A percentile compares a stretch with the other conserved stretches of the same genome.
phyloP scores from a whole-genome alignment of 495 filamentous ascomycete species.

The Lasiosphaeria miniovina region DNA sequence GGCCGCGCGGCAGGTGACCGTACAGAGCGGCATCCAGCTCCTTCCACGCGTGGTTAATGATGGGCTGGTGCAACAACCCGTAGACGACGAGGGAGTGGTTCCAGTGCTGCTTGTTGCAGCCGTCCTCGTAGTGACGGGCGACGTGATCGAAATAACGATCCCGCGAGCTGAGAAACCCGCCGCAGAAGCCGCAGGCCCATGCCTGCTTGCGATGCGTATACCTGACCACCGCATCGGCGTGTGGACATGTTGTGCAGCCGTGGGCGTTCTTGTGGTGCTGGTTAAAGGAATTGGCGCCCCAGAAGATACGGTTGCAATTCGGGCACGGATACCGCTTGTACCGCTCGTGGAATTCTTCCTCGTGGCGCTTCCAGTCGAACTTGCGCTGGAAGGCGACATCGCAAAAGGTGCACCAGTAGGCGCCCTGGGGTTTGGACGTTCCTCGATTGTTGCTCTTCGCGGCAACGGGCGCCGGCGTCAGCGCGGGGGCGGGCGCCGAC shows the following conservation, averaged over 20 bases:
- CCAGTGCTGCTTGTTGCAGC: constrained; percentile 47
- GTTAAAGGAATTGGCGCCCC: constrained; percentile 50
- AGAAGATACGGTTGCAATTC: constrained; percentile 48
- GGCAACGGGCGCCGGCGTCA: not conserved
- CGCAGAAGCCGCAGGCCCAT: constrained; percentile 50
- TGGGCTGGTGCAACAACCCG: constrained; percentile 48
- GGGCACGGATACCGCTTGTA: constrained; percentile 50
- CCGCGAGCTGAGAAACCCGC: constrained; percentile 42
- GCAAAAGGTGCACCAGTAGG: constrained; percentile 53
- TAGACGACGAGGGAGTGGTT: constrained; percentile 50
- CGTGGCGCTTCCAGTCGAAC: constrained; percentile 53
- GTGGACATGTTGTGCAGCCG: constrained; percentile 48
- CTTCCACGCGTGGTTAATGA: constrained; percentile 47
- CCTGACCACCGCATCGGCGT: constrained; percentile 44
- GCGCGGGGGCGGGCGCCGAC: constrained; percentile 5
- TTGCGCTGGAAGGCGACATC: constrained; percentile 50
- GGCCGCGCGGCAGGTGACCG: constrained; percentile 36
- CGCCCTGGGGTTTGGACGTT: constrained; percentile 30
- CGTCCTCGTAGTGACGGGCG: constrained; percentile 47
- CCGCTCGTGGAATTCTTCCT: constrained; percentile 53
- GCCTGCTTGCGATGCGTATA: constrained; percentile 34
- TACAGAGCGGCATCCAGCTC: constrained; percentile 38
- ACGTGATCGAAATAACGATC: constrained; percentile 53
- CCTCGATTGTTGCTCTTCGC: constrained; percentile 30
- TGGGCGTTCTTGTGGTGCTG: constrained; percentile 52